Conservation (phyloP, 108 stramenopile genomes). For the Discostella pseudostelligera region DNA sequence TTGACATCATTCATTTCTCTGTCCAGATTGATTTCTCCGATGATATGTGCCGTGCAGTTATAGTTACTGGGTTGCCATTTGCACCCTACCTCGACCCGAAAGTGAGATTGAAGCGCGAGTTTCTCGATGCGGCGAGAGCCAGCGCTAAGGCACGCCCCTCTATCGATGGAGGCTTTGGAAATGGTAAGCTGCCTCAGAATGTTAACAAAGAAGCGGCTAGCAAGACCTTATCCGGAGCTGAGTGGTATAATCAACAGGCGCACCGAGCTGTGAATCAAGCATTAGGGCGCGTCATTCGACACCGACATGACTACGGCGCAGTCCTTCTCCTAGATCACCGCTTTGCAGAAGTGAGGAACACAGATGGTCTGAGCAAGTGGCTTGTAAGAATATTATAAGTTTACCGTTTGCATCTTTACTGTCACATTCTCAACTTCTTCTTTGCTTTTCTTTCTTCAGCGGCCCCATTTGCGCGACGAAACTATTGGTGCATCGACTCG, state of each 20-base stretch:
- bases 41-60: slow-evolving; percentile 90
- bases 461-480: slow-evolving; percentile 75
- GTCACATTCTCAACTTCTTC: background rate
- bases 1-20: background rate
- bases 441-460: slow-evolving; percentile 14
- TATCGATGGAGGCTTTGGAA: slow-evolving; percentile 77
- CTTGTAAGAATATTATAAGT: slow-evolving; percentile 26
- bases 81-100: slow-evolving; percentile 93
- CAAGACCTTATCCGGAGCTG: slow-evolving; percentile 75
- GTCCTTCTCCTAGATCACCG: slow-evolving; percentile 93
- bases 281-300: slow-evolving; percentile 97
- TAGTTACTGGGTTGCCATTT: slow-evolving; percentile 97
- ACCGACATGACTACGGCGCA: slow-evolving; percentile 93
- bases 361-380: slow-evolving; percentile 82
- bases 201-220: background rate
- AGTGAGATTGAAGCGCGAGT: slow-evolving; percentile 92
- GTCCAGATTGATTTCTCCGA: slow-evolving; percentile 88
- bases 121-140: slow-evolving; percentile 77
- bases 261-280: slow-evolving; percentile 98
- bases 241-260: slow-evolving; percentile 98
- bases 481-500: slow-evolving; percentile 61
- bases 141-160: slow-evolving; percentile 44
- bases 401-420: background rate
- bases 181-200: background rate
- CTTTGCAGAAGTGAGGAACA: slow-evolving; percentile 76